Conservation (phyloP, 2,329 filamentous ascomycete genomes). For the Neofusicoccum sp. region DNA sequence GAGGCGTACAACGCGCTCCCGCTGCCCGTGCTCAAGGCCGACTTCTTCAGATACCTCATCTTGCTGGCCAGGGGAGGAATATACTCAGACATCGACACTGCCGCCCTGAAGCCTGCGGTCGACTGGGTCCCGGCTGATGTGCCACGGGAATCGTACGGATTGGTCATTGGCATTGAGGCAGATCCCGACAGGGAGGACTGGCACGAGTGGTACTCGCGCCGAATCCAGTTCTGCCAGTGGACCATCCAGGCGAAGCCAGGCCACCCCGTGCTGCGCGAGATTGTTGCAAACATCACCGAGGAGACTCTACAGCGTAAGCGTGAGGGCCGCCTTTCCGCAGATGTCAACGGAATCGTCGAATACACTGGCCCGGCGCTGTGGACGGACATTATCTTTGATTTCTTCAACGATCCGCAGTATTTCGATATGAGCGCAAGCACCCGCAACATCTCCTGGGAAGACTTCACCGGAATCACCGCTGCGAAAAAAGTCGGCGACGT, state of each 20-base stretch:
- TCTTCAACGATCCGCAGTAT: conserved; percentile 87
- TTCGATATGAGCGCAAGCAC: conserved; percentile 74
- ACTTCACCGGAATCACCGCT: conserved; percentile 83
- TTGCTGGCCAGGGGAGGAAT: conserved; percentile 75
- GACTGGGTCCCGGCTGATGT: conserved; percentile 85
- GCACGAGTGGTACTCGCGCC: conserved; percentile 91
- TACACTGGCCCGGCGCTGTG: conserved; percentile 92
- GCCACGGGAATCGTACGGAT: conserved; percentile 72
- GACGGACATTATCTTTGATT: conserved; percentile 89
- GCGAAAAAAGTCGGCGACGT: conserved; percentile 91
- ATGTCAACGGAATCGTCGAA: conserved; percentile 79
- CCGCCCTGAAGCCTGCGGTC: conserved; percentile 74
- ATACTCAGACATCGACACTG: conserved; percentile 83
- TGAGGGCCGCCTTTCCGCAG: conserved; percentile 61
- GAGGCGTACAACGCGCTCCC: conserved; percentile 51
- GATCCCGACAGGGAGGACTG: conserved; percentile 92
- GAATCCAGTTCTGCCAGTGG: conserved; percentile 99
- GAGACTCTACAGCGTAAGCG: conserved; percentile 74
- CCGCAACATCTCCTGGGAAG: conserved; percentile 75
- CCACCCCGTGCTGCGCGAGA: conserved; percentile 84
- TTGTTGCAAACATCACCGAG: conserved; percentile 82
- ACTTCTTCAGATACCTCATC: conserved; percentile 68
- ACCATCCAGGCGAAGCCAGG: conserved; percentile 95
- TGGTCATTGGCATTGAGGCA: conserved; percentile 93
- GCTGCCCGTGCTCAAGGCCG: conserved; percentile 57